A percentile compares a stretch with the other conserved stretches of the same genome.
phyloP scores from a whole-genome alignment of 345 rosid species.

The Euclidium syriacum region DNA sequence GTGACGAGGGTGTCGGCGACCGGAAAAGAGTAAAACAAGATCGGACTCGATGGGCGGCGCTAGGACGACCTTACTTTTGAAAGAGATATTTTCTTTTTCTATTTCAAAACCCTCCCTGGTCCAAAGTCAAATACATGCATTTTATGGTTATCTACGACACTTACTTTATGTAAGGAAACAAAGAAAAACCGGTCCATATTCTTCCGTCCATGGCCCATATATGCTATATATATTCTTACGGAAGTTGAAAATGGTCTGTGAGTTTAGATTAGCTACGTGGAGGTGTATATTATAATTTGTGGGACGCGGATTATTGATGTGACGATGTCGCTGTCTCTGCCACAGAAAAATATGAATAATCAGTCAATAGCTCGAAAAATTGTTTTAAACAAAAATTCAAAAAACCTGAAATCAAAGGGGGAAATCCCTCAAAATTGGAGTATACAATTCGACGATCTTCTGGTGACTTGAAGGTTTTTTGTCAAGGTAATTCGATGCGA shows the following conservation, averaged over 20 bases:
- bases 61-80: too few relatives aligned
- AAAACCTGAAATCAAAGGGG: slow-evolving; percentile 13
- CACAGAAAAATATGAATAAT: slow-evolving; percentile 28
- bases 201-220: too few relatives aligned
- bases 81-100: too few relatives aligned
- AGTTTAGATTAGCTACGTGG: slow-evolving; percentile 2
- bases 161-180: too few relatives aligned
- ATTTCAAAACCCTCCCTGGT: too few relatives aligned
- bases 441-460: slow-evolving; percentile 20
- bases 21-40: too few relatives aligned
- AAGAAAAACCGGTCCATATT: too few relatives aligned
- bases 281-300: slow-evolving; percentile 12
- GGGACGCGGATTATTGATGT: background rate
- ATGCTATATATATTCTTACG: too few relatives aligned
- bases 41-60: too few relatives aligned
- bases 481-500: slow-evolving; percentile 6
- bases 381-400: background rate
- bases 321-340: slow-evolving; percentile 29
- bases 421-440: slow-evolving; percentile 19
- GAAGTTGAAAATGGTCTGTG: background rate
- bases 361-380: slow-evolving; percentile 20
- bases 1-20: too few relatives aligned
- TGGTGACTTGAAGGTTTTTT: slow-evolving; percentile 2
- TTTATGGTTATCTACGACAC: too few relatives aligned
- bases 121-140: too few relatives aligned